Base-by-base conservation (phyloP, 345 rosid genomes). In the Cochlearia excelsa region DNA sequence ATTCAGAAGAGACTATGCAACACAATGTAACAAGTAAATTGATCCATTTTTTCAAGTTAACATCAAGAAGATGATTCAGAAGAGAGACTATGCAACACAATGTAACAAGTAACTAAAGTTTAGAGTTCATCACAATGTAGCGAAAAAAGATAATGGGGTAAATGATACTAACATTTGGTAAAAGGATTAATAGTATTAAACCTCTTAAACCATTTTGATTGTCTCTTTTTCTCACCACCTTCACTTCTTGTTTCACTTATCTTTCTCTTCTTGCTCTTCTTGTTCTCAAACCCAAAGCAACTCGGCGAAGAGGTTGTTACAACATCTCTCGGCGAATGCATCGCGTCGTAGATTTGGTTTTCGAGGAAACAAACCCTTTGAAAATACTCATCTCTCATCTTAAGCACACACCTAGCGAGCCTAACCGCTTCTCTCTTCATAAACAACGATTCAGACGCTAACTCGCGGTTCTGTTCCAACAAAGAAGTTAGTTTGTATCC, bases 341-440 rank as follows among this genome's bases (percentile, higher is more conserved):
- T 4, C 35, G 23, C 23, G 23, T 65, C 72, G 16, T 75, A 79
- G n/a, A 78, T 73, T 28, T 73, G 74, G 66, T 53, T 65, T 33
- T 65, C 44, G 2, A 86, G 72, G 54, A 73, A 35, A 33, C 57
- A 71, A 4, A 76, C 68, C 16, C 77, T 78, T 45, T 76, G 83
- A 65, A 59, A 64, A 65, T 71, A 62, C 53, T 82, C 90, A 65
- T 84, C 90, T 35, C 80, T 87, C 88, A 80, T 69, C 69, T 65
- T 79, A 53, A 84, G 45, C 65, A 87, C 34, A 51, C 73, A 57
- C 42, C 81, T 68, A 0, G 84, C 80, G 1, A 87, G 80, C 62
- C 71, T 82, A 7, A 70, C 69, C 0, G 86, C 90, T 66, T 80
- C 83, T 30, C 69, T 76, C 68, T 72, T 82, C 77, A 84, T 65